Conservation (phyloP, 768 basidiomycete genomes). For the Tulasnella calospora region DNA sequence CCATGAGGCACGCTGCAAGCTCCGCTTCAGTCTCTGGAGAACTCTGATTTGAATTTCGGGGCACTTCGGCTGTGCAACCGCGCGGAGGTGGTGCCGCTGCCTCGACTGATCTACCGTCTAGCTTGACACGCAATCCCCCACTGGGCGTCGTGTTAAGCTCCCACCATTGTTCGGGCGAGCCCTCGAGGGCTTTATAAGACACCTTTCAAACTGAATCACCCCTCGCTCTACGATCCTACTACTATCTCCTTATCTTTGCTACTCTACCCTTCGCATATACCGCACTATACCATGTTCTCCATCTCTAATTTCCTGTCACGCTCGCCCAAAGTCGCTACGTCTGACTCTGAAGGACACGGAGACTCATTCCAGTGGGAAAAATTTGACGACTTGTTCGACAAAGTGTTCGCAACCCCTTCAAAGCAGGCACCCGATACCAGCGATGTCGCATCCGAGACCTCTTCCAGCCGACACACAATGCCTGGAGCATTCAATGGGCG, state of each 20-base stretch:
- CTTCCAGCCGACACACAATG: not conserved
- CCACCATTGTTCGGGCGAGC: not conserved
- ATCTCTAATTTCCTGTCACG: not conserved
- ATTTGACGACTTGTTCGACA: constrained; percentile 23
- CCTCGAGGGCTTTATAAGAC: not conserved
- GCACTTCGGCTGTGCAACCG: not conserved
- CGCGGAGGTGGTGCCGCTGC: constrained; percentile 4
- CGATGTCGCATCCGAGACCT: not conserved
- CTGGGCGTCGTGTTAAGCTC: not conserved
- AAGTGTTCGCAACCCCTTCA: constrained; percentile 20
- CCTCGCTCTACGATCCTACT: not conserved
- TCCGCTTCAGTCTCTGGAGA: not conserved
- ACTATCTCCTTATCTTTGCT: not conserved
- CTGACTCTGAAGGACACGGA: not conserved
- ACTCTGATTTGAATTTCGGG: constrained; percentile 2
- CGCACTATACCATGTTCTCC: not conserved
- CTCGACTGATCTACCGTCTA: not conserved
- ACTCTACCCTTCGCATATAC: not conserved
- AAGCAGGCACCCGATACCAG: not conserved
- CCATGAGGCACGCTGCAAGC: not conserved
- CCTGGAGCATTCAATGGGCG: constrained; percentile 17
- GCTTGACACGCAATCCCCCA: not conserved
- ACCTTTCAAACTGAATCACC: not conserved
- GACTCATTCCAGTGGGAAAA: constrained; percentile 25
- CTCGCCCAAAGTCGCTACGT: not conserved